These are phyloP conservation scores for Calonectria ilicicola DNA, from an alignment of 2,329 filamentous ascomycete species.

Conservation along the genomic window DNA sequence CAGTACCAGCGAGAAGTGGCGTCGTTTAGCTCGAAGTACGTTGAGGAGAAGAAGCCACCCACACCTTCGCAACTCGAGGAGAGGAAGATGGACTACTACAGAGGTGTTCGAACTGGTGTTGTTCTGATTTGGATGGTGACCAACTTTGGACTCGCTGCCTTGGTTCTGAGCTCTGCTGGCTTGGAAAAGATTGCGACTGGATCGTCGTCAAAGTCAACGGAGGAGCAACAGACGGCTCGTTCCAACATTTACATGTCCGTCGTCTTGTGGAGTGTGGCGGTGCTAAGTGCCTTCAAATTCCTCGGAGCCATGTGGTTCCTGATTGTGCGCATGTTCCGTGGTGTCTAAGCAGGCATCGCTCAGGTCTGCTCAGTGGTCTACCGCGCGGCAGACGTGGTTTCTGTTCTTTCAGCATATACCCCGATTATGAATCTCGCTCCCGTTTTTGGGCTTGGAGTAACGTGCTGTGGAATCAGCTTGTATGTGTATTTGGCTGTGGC, in stretches of 20 bases:
- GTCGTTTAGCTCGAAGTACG: constrained; percentile 80
- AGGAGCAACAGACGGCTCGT: constrained; percentile 63
- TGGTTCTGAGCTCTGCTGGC: constrained; percentile 89
- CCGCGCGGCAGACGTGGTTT: constrained; percentile 7
- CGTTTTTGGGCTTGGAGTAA: constrained; percentile 15
- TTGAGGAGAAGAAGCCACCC: constrained; percentile 75
- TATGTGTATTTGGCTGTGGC: constrained; percentile 31
- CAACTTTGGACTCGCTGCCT: constrained; percentile 88
- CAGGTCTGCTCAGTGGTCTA: neutral
- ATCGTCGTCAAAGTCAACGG: constrained; percentile 31
- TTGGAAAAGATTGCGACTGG: constrained; percentile 73
- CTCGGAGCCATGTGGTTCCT: constrained; percentile 92
- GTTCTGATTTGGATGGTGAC: constrained; percentile 97
- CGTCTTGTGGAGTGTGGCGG: constrained; percentile 90
- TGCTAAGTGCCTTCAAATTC: constrained; percentile 86
- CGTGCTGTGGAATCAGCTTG: constrained; percentile 31
- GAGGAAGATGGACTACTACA: constrained; percentile 98
- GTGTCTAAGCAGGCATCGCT: constrained; percentile 60
- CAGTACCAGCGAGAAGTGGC: constrained; percentile 90
- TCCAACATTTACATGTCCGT: constrained; percentile 88
- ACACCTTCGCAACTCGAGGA: constrained; percentile 72
- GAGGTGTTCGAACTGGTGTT: constrained; percentile 91
- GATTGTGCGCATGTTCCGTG: constrained; percentile 86
- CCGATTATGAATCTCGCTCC: constrained; percentile 35
- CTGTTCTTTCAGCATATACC: constrained; percentile 41